Percentiles rank a stretch among this genome's conserved stretches.
These are phyloP conservation scores for Rhodotorula toruloides DNA, from an alignment of 768 basidiomycete species.

Conservation along the genomic window DNA sequence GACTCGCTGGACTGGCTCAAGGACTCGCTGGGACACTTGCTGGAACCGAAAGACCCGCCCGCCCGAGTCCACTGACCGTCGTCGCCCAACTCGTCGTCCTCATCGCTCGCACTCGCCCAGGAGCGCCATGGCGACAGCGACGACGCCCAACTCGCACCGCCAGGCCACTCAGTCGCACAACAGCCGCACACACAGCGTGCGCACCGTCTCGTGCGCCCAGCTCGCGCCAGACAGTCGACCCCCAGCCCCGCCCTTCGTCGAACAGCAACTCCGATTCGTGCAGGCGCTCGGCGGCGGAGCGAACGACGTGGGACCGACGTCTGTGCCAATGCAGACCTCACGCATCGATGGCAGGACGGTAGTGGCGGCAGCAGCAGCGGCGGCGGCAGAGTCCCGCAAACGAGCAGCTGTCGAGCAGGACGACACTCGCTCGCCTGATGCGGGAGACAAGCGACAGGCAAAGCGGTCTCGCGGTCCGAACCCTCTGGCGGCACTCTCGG, in stretches of 20 bases:
- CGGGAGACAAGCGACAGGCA: no score
- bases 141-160: conserved; percentile 2
- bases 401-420: not conserved
- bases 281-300: conserved; percentile 6
- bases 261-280: conserved; percentile 18
- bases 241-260: conserved; percentile 18
- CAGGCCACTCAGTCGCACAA: conserved; percentile 2
- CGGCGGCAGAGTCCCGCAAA: conserved; percentile 1
- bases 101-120: no score
- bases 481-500: not conserved
- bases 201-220: conserved; percentile 2
- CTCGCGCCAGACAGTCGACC: not conserved
- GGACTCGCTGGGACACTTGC: no score
- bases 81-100: not conserved
- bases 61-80: not conserved
- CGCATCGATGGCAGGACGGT: not conserved
- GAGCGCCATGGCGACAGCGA: conserved; percentile 3
- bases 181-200: conserved; percentile 12
- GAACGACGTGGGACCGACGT: not conserved
- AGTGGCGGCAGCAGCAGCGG: not conserved
- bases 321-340: not conserved
- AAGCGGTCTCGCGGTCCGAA: not conserved
- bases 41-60: no score
- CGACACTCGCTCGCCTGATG: no score
- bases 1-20: no score